Evolutionary conservation across 768 basidiomycete species (phyloP).

Genomic region (Pisolithus microcarpus): DNA sequence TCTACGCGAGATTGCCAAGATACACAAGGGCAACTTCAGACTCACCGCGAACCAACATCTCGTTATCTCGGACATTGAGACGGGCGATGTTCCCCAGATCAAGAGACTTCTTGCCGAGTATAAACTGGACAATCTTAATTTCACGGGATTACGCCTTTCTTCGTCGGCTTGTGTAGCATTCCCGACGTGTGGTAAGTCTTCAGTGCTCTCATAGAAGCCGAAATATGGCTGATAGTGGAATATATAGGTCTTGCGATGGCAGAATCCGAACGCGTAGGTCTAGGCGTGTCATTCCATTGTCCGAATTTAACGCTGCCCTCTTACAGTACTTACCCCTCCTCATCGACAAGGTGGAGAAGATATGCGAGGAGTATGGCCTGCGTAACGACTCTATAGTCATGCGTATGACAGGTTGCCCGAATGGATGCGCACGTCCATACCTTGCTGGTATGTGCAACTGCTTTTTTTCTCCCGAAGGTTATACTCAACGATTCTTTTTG

Average conservation of each 20-base stretch:
- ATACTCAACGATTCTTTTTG: background rate
- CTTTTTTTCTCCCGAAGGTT: background rate
- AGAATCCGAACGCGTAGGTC: conserved; percentile 59
- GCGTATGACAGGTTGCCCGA: conserved; percentile 98
- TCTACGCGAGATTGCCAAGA: conserved; percentile 83
- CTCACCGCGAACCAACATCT: conserved; percentile 95
- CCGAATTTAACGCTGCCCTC: conserved; percentile 33
- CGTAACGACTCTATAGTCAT: conserved; percentile 94
- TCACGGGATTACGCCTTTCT: conserved; percentile 73
- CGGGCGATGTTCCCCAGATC: conserved; percentile 67
- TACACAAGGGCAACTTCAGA: conserved; percentile 91
- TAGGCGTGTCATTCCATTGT: background rate
- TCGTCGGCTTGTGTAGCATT: conserved; percentile 96
- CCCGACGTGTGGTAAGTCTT: conserved; percentile 73
- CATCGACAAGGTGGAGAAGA: conserved; percentile 89
- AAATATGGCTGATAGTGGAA: background rate
- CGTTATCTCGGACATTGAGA: conserved; percentile 73
- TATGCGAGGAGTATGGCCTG: conserved; percentile 89
- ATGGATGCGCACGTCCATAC: conserved; percentile 91
- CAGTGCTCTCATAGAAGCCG: background rate
- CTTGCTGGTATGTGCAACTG: conserved; percentile 55
- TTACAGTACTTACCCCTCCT: conserved; percentile 82
- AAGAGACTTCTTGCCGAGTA: conserved; percentile 76
- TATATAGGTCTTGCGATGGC: conserved; percentile 64
- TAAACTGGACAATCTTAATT: conserved; percentile 81